Conservation (phyloP, 495 filamentous ascomycete genomes). For the Neurospora sp. region DNA sequence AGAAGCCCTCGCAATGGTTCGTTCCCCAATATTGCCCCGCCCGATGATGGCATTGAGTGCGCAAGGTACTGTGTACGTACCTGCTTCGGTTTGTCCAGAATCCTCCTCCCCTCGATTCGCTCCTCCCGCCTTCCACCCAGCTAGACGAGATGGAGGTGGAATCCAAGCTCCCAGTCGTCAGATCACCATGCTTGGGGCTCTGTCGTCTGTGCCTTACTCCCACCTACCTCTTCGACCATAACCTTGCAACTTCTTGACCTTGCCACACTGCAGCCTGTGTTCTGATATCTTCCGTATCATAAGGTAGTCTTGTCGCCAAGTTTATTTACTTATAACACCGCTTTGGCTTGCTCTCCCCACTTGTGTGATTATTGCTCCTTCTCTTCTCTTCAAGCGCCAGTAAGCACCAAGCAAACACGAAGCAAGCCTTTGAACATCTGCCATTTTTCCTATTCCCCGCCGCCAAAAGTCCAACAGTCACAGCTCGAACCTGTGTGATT, state of each 20-base stretch:
- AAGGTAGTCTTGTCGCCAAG: neutral
- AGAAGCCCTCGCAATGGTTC: neutral
- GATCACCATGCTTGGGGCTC: neutral
- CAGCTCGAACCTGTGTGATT: conserved; percentile 10
- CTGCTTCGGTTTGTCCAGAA: neutral
- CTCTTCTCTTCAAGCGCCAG: neutral
- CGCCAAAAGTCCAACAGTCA: neutral
- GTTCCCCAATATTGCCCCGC: neutral
- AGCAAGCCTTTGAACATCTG: neutral
- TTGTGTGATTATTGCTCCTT: neutral
- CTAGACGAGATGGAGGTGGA: neutral
- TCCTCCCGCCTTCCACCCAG: neutral
- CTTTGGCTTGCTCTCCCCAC: neutral
- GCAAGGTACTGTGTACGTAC: neutral
- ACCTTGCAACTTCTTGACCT: neutral
- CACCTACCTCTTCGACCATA: neutral
- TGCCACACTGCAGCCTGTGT: neutral
- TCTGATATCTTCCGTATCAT: neutral
- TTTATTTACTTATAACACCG: neutral
- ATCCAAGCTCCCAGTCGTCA: neutral
- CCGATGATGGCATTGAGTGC: neutral
- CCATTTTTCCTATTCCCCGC: neutral
- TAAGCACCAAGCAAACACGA: neutral
- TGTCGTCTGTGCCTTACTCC: neutral
- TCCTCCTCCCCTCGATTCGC: neutral